These are phyloP conservation scores for Penicillium coprophilum DNA, from an alignment of 495 filamentous ascomycete species.

Conservation along the genomic window DNA sequence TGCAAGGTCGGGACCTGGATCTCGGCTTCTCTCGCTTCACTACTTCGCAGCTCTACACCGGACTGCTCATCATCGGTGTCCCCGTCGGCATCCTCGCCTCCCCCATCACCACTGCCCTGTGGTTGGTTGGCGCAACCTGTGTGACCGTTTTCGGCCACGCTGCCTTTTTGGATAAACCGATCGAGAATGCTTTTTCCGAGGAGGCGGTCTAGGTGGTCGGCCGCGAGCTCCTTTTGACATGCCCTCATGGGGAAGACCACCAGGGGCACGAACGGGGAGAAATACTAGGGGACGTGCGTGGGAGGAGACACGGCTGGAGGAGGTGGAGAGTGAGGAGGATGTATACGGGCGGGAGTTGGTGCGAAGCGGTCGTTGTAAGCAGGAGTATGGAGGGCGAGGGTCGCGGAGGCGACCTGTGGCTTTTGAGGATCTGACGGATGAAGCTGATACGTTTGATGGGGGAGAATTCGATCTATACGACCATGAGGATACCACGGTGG, in stretches of 20 bases:
- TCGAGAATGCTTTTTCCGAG: constrained; percentile 99
- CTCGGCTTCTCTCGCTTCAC: constrained; percentile 78
- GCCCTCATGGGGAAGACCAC: constrained; percentile 98
- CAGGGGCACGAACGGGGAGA: constrained; percentile 71
- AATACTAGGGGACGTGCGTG: constrained; percentile 56
- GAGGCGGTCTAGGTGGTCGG: constrained; percentile 99
- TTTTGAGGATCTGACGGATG: constrained; percentile 49
- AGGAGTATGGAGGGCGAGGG: constrained; percentile 35
- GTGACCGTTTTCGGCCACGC: constrained; percentile 94
- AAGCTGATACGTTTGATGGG: constrained; percentile 50
- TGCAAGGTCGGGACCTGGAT: constrained; percentile 83
- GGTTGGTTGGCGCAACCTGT: constrained; percentile 92
- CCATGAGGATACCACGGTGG: constrained; percentile 49
- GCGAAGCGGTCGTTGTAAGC: constrained; percentile 32
- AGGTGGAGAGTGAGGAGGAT: constrained; percentile 67
- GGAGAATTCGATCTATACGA: constrained; percentile 56
- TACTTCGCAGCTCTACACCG: constrained; percentile 94
- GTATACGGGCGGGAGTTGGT: constrained; percentile 56
- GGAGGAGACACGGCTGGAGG: constrained; percentile 62
- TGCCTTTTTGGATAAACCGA: constrained; percentile 94
- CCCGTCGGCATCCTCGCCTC: constrained; percentile 82
- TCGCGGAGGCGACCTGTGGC: constrained; percentile 46
- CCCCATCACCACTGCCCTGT: constrained; percentile 77
- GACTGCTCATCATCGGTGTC: constrained; percentile 73
- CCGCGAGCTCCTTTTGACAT: constrained; percentile 96